A percentile compares a stretch with the other conserved stretches of the same genome.
Conservation (phyloP, 2,329 filamentous ascomycete species). For the Dothistroma septosporum region DNA sequence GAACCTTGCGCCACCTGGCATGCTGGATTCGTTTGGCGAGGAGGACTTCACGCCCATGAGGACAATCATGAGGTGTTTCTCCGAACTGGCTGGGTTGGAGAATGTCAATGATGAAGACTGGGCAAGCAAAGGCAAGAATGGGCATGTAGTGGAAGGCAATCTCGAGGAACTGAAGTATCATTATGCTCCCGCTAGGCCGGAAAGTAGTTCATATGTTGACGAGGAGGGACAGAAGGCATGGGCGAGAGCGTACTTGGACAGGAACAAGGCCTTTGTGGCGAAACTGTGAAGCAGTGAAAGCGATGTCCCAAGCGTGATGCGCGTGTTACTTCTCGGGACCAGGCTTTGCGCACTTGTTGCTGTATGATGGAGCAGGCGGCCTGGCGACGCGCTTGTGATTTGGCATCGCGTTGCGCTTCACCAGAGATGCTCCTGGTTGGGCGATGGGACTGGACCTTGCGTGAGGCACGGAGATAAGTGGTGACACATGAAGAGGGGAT, state of each 20-base stretch:
- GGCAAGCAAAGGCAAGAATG: conserved; percentile 25
- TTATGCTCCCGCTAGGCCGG: conserved; percentile 18
- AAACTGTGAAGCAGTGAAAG: neutral
- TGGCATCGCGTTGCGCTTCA: neutral
- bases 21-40: conserved; percentile 36
- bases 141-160: conserved; percentile 30
- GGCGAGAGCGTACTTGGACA: conserved; percentile 29
- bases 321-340: neutral
- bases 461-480: neutral
- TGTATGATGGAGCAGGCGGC: neutral
- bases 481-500: neutral
- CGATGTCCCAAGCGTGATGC: neutral
- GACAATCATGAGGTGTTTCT: conserved; percentile 40
- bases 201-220: conserved; percentile 18
- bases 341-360: neutral
- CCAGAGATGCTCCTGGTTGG: neutral
- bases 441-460: neutral
- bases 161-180: conserved; percentile 28
- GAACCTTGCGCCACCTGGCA: conserved; percentile 37
- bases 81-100: conserved; percentile 32
- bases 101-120: conserved; percentile 26
- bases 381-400: neutral
- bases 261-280: conserved; percentile 17
- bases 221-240: conserved; percentile 25
- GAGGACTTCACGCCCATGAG: conserved; percentile 41